phyloP scores from a whole-genome alignment of 169 alveolate genomes.

The Eimeria tenella region DNA sequence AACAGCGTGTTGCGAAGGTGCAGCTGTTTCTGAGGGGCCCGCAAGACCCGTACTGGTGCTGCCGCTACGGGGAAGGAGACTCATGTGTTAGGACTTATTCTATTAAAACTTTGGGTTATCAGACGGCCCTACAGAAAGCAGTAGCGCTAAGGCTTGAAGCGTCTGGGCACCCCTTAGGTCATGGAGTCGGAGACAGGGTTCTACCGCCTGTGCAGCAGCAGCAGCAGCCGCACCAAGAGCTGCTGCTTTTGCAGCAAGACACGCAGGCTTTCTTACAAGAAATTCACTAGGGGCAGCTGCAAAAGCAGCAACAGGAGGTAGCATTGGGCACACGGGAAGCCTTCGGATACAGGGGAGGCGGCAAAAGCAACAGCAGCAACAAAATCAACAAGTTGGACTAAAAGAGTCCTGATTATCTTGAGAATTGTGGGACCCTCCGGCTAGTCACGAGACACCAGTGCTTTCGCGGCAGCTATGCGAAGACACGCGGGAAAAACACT shows the following conservation, averaged over 20 bases:
- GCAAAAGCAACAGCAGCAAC: neutral
- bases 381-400: neutral
- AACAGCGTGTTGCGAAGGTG: constrained; percentile 67
- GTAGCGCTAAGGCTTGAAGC: constrained; percentile 61
- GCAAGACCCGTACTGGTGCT: constrained; percentile 59
- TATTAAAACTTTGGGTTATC: neutral
- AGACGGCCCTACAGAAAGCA: constrained; percentile 32
- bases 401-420: neutral
- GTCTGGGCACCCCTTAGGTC: constrained; percentile 67
- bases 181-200: constrained; percentile 43
- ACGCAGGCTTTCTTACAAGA: neutral
- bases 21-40: constrained; percentile 47
- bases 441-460: neutral
- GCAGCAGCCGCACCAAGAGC: constrained; percentile 30
- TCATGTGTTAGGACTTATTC: constrained; percentile 40
- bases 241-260: neutral
- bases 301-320: constrained; percentile 22
- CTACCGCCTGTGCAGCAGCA: constrained; percentile 37
- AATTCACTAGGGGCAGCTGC: neutral
- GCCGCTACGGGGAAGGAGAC: constrained; percentile 59
- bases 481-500: neutral
- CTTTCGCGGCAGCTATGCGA: no score
- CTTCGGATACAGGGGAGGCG: neutral
- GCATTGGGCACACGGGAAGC: neutral
- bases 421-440: neutral